Base-by-base conservation (phyloP, 352 stramenopile genomes). In the Aphanomyces euteiches region DNA sequence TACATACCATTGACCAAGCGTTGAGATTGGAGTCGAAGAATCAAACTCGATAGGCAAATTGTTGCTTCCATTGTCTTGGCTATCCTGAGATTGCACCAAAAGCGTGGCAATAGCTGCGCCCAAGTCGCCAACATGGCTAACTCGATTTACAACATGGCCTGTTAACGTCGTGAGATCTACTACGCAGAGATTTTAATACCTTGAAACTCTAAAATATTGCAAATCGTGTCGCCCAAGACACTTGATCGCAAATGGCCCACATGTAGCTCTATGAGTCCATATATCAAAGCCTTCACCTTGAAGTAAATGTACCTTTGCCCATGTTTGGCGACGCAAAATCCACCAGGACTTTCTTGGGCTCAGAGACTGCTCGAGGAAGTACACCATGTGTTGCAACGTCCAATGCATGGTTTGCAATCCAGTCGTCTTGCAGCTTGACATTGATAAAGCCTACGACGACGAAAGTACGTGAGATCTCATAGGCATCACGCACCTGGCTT, bases 301-400 rank as follows among this genome's bases (percentile, higher is more conserved):
- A 19, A 58, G 12, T 63, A 13, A 43, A 7, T 19, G 40, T 53
- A 67, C 59, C 59, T 77, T 93, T 95, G 74, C 87, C 87, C 47
- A 92, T 85, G 63, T 95, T 95, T 3, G 87, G 87, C 5, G 85
- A 83, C 38, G 82, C 84, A 77, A 93, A 95, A 70, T 95, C 87
- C 64, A 93, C 85, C 3, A 95, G 75, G 60, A 92, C 80, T 15
- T 65, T 65, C 64, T 81, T 77, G 70, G 64, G 75, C 17, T 77
- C 50, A 19, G 60, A 68, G 2, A 8, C n/a, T 7, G 64, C 66
- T 5, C 66, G 67, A 5, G 79, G 78, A 17, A 59, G 56, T 5
- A 90, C 74, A 19, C 82, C 84, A 1, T 74, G 8, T 19, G 82
- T 91, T 5, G 85, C 85, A 77, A 93, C 88, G 34, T 68, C 56